Evolutionary conservation across 75 land plant species (phyloP).

Genomic region (Larix kaempferi): DNA sequence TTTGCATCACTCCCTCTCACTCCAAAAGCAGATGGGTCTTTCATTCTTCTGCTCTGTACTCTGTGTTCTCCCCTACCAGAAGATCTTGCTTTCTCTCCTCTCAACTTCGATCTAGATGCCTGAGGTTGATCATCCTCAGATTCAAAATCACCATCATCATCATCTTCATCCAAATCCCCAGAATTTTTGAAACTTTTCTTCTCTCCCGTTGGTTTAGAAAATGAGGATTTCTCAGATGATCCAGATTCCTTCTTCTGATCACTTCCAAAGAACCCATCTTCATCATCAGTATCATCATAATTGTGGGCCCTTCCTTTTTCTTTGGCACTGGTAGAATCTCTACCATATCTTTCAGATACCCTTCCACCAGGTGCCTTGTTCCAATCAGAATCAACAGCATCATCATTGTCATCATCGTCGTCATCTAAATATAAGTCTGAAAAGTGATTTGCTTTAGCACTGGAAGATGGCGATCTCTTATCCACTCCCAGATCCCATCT

Average conservation of each 20-base stretch:
- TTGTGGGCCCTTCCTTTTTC: not conserved
- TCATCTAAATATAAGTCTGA: not conserved
- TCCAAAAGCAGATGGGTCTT: no score
- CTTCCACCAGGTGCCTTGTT: not conserved
- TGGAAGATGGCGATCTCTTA: not conserved
- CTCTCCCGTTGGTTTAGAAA: not conserved
- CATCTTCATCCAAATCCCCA: not conserved
- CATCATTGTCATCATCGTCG: not conserved
- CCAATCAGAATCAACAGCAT: not conserved
- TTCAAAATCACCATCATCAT: not conserved
- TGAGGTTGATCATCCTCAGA: conserved; percentile 3
- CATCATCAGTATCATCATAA: not conserved
- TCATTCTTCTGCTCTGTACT: no score
- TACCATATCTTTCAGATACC: not conserved
- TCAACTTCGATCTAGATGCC: not conserved
- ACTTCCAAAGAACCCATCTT: not conserved
- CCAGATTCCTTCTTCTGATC: not conserved
- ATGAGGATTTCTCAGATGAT: not conserved
- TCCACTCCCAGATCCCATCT: not conserved
- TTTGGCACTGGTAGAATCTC: not conserved
- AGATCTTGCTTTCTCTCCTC: not conserved
- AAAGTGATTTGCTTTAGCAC: not conserved
- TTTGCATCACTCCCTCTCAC: not conserved
- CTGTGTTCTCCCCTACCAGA: no score
- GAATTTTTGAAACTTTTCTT: not conserved